Evolutionary conservation across 352 stramenopile species (phyloP), one percentile per base, ranked within the genome.

Genomic region (Phytopythium mirpurense): DNA sequence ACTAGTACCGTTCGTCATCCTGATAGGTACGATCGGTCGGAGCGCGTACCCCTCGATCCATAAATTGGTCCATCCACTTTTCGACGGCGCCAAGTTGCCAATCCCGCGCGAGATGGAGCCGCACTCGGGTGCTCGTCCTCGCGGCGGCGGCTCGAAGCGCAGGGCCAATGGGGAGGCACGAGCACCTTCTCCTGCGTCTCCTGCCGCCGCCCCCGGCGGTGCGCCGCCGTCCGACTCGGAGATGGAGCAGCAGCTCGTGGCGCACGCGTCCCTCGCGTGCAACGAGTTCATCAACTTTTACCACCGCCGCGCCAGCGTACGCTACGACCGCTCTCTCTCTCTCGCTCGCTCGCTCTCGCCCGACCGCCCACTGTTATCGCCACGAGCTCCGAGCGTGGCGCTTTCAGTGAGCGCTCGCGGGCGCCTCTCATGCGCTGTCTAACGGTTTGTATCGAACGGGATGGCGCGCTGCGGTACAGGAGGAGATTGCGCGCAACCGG

Each of bases 211-310:
- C n/a, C 37, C 50, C 26, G 51, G 24, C 23, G 16, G 23, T 27
- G 51, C 19, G 32, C 27, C 68, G 43, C 48, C 55, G 19, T 66
- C 60, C 0, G 63, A 78, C 56, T 45, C 59, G 3, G 78, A 86
- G 50, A 88, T 90, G 65, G 77, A 90, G 56, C 61, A 85, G 65
- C 81, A 92, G 52, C 77, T 90, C n/a, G 72, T 68, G 34, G 78
- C 69, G 32, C 81, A 92, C 54, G 69, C 81, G 3, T 67, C 70
- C 11, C 60, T 76, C 27, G 74, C 69, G 15, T 71, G 86, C 60
- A 92, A 92, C 59, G 74, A 86, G 45, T 88, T 90, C 46, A 68
- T 87, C 47, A 63, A 60, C 54, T 67, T 59, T 43, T 77, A 85
- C 63, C 66, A 88, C 43, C 78, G 83, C 44, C 50, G 55, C 40